These are phyloP conservation scores for Solanum megistacrolobum DNA, from an alignment of 257 asterid species.

Conservation along the genomic window DNA sequence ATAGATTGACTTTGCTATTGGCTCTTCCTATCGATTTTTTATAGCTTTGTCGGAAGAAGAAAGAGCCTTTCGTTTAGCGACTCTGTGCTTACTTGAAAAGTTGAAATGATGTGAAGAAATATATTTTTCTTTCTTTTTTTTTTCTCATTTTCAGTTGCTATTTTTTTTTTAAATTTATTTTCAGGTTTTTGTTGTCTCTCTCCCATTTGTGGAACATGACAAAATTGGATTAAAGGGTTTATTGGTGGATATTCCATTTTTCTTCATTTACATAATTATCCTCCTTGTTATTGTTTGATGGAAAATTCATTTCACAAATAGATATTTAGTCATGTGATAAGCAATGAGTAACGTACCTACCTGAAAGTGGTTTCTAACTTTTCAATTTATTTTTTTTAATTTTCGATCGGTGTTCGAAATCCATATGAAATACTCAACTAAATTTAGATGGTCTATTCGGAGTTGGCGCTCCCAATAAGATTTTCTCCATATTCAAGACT, in stretches of 20 bases:
- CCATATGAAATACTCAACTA: too few species aligned
- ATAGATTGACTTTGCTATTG: neutral
- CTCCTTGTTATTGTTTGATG: neutral
- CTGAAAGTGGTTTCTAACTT: neutral
- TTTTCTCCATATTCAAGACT: accelerated
- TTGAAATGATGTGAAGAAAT: neutral
- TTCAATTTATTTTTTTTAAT: neutral
- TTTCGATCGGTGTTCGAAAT: too few species aligned
- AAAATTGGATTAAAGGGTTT: neutral
- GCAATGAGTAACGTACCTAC: neutral
- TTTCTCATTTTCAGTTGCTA: neutral
- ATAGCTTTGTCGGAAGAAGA: neutral
- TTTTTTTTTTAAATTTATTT: neutral
- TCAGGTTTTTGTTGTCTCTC: neutral
- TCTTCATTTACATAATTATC: neutral
- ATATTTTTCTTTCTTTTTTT: neutral
- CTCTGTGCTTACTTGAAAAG: constrained; percentile 1
- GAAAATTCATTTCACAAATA: neutral
- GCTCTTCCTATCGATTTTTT: neutral
- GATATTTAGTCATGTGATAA: neutral
- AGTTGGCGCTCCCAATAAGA: too few species aligned
- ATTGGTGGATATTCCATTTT: neutral
- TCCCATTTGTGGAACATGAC: neutral
- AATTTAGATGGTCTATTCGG: too few species aligned
- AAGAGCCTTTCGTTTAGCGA: neutral